Percentiles rank a stretch among this genome's conserved stretches.
Evolutionary conservation across 2,329 filamentous ascomycete species (phyloP).

Genomic region (Thielaviopsis euricoi): DNA sequence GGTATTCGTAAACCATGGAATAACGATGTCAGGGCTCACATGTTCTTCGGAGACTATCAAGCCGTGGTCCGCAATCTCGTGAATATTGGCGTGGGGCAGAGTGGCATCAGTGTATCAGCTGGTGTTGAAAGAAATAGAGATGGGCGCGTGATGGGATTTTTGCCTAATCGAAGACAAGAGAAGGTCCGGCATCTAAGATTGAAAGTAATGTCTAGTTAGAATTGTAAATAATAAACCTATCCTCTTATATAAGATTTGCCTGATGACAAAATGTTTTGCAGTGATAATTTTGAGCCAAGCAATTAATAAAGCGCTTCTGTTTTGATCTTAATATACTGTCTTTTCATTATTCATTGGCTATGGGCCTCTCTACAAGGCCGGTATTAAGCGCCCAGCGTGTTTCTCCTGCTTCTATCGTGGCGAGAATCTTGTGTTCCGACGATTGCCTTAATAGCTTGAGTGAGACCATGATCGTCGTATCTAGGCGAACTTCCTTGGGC

Average conservation of each 20-base stretch:
- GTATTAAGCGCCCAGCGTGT: constrained; percentile 23
- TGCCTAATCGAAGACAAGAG: neutral
- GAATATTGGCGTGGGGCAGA: constrained; percentile 18
- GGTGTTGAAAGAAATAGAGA: constrained; percentile 26
- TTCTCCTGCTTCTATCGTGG: constrained; percentile 25
- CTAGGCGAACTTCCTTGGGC: constrained; percentile 26
- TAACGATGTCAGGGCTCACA: constrained; percentile 30
- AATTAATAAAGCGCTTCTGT: too few species aligned
- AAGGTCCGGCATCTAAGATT: too few species aligned
- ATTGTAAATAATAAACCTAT: too few species aligned
- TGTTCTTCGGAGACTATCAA: constrained; percentile 37
- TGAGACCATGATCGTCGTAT: constrained; percentile 63
- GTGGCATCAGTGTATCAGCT: constrained; percentile 27
- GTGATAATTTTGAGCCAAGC: too few species aligned
- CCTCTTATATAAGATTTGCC: too few species aligned
- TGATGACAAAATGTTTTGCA: too few species aligned
- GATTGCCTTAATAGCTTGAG: constrained; percentile 61
- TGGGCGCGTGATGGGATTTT: constrained; percentile 24
- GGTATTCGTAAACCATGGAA: constrained; percentile 22
- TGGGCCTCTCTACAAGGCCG: too few species aligned
- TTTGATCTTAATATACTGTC: too few species aligned
- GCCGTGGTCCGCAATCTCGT: constrained; percentile 25
- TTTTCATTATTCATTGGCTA: too few species aligned
- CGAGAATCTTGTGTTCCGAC: constrained; percentile 38
- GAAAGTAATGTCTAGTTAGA: too few species aligned